Evolutionary conservation across 2,329 filamentous ascomycete species (phyloP), one percentile per base, ranked within the genome.

Genomic region (Pseudogymnoascus sp.): DNA sequence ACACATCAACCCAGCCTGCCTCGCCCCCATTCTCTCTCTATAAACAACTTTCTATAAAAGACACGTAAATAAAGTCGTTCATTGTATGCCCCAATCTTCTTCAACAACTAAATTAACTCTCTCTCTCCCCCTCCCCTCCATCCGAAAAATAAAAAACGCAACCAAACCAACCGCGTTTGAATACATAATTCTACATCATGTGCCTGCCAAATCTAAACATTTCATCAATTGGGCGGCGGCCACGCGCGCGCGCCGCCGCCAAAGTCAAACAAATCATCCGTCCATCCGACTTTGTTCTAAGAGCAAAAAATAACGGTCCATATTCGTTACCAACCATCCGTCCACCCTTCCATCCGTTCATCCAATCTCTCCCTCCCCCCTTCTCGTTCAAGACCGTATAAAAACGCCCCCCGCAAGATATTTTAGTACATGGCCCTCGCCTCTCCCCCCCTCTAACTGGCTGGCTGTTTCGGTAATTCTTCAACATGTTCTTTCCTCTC

Each of bases 181-280:
- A 16, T 49, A 49, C 23, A 26, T 26, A 26, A 26, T 49, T 49
- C 23, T 49, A 49, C 43, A 49, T 49, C 43, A 11, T 49, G 23
- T 49, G 43, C 23, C 23, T 49, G 43, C 23, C 23, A 52, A 52
- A 52, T 52, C 45, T 52, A 52, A 52, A 52, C 45, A 52, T 52
- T 52, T 52, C 45, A 52, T 52, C 23, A 52, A 52, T 19, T 19
- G 43, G 43, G 43, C 19, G 19, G 19, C 19, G 19, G 19, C 19
- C 19, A 19, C 2, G 19, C 19, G 2, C 19, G 19, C 19, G 19
- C 19, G 19, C 19, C 19, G 19, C 41, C 21, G 41, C 41, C 45
- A 14, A 52, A 31, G 45, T 31, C 26, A 45, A 26, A 19, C 19
- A 45, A 45, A 23, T 7, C n/a, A 26, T n/a, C 10, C 7, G 16